Evolutionary conservation across 495 filamentous ascomycete genomes (phyloP).

Genomic region (Echria macrotheca): DNA sequence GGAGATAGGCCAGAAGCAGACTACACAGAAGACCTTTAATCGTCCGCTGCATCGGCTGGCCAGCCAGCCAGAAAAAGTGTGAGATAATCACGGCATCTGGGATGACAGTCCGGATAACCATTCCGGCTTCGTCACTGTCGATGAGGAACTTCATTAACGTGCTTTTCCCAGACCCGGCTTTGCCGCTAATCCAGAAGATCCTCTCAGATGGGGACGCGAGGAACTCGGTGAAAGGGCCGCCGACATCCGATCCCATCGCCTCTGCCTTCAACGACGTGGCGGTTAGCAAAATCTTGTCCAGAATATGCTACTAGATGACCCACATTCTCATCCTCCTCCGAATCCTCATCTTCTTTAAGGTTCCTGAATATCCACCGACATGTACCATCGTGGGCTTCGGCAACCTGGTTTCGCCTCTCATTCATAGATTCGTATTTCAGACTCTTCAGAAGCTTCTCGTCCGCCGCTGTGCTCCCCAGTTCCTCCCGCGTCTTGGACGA

Average conservation of each 20-base stretch:
- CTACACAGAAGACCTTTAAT: constrained; percentile 26
- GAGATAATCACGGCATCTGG: constrained; percentile 19
- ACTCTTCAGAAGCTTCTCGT: constrained; percentile 15
- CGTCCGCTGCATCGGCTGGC: constrained; percentile 19
- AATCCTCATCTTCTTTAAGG: not conserved
- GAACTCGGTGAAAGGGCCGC: too few species aligned
- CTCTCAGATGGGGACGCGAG: constrained; percentile 14
- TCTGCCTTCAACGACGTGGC: constrained; percentile 11
- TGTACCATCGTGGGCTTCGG: constrained; percentile 19
- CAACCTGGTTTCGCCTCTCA: constrained; percentile 19
- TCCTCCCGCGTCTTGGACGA: too few species aligned
- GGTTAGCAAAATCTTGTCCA: not conserved
- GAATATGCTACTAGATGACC: not conserved
- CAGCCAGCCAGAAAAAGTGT: constrained; percentile 31
- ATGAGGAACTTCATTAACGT: constrained; percentile 42
- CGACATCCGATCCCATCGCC: constrained; percentile 30
- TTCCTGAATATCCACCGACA: constrained; percentile 31
- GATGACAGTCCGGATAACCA: too few species aligned
- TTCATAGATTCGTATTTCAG: constrained; percentile 20
- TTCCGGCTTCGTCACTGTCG: too few species aligned
- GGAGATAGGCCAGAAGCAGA: constrained; percentile 26
- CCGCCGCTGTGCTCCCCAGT: too few species aligned
- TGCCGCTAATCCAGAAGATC: constrained; percentile 39
- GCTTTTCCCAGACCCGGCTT: constrained; percentile 41
- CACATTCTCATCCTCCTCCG: too few species aligned